Evolutionary conservation across 2,329 filamentous ascomycete species (phyloP).

Genomic region (Acrocalymma vagum): DNA sequence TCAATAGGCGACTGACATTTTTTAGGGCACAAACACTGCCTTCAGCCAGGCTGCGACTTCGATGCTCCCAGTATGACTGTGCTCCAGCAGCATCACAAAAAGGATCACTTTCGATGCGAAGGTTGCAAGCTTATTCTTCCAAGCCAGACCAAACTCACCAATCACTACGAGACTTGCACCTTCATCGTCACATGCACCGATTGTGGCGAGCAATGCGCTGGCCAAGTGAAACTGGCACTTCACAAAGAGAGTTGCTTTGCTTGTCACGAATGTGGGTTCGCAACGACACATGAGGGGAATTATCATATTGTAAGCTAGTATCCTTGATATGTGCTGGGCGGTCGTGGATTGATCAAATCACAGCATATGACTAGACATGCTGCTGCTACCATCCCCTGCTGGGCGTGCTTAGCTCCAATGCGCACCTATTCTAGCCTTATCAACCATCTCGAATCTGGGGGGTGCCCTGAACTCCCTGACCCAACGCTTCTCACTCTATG

Average conservation of each 20-base stretch:
- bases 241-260: constrained; percentile 32
- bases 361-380: constrained; percentile 41
- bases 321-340: neutral
- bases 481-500: constrained; percentile 39
- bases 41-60: constrained; percentile 42
- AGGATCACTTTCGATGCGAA: constrained; percentile 41
- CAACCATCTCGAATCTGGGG: constrained; percentile 61
- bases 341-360: neutral
- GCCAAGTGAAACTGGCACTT: constrained; percentile 23
- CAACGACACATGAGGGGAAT: constrained; percentile 29
- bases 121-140: constrained; percentile 37
- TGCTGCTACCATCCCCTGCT: constrained; percentile 28
- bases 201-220: constrained; percentile 27
- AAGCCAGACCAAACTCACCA: constrained; percentile 35
- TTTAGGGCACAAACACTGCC: constrained; percentile 41
- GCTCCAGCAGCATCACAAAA: constrained; percentile 32
- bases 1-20: too few relatives aligned
- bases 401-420: constrained; percentile 31
- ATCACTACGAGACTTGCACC: constrained; percentile 30
- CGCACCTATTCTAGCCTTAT: constrained; percentile 36
- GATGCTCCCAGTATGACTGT: constrained; percentile 25
- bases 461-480: constrained; percentile 74
- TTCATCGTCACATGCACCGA: constrained; percentile 26
- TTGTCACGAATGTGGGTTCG: constrained; percentile 30
- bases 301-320: constrained; percentile 27